phyloP scores from a whole-genome alignment of 2,329 filamentous ascomycete genomes.

The Eurotiales sp. region DNA sequence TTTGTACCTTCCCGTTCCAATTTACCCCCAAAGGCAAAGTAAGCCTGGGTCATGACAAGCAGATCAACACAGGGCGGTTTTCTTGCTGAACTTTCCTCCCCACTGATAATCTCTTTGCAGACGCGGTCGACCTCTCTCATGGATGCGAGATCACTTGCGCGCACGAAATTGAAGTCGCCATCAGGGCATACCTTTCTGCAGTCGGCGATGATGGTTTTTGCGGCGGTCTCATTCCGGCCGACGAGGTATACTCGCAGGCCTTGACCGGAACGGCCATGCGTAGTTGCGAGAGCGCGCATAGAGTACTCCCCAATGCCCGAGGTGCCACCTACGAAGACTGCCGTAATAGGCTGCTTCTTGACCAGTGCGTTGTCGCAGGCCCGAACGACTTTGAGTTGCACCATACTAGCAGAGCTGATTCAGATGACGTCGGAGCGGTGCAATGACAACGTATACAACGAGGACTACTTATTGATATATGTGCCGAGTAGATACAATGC shows the following conservation, averaged over 20 bases:
- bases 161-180: constrained; percentile 6
- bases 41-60: constrained; percentile 7
- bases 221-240: constrained; percentile 3
- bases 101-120: constrained; percentile 4
- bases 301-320: constrained; percentile 8
- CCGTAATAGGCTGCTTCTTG: neutral
- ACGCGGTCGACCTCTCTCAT: constrained; percentile 7
- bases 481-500: neutral
- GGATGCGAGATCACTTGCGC: constrained; percentile 3
- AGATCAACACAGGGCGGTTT: constrained; percentile 5
- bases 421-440: neutral
- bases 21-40: neutral
- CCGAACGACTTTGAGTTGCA: constrained; percentile 6
- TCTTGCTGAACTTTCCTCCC: neutral
- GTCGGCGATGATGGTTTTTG: neutral
- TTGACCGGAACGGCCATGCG: constrained; percentile 1
- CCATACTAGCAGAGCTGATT: neutral
- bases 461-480: neutral
- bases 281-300: constrained; percentile 1
- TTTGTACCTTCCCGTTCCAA: constrained; percentile 3
- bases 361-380: neutral
- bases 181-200: neutral
- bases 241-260: constrained; percentile 6
- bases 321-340: constrained; percentile 7
- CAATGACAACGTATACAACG: neutral